These are phyloP conservation scores for Fusarium beomiforme DNA, from an alignment of 2,329 filamentous ascomycete species.

Conservation along the genomic window DNA sequence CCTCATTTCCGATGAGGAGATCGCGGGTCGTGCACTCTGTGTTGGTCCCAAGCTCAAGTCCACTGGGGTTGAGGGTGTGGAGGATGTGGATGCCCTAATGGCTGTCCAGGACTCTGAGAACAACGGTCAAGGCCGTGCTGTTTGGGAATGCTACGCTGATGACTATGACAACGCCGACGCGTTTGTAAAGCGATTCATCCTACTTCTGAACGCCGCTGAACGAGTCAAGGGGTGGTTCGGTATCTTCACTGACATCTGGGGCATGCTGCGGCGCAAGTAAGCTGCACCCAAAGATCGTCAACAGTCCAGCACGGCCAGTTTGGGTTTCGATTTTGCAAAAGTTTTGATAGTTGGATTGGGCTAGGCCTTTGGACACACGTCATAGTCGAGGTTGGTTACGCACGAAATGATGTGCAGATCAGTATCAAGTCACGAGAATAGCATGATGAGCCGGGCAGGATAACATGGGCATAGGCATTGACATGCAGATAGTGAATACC, in stretches of 20 bases:
- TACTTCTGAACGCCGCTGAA: conserved; percentile 62
- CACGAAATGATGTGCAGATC: background rate
- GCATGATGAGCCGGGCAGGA: background rate
- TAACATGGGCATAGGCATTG: background rate
- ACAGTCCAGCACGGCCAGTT: background rate
- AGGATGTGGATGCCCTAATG: conserved; percentile 46
- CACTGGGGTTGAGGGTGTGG: conserved; percentile 39
- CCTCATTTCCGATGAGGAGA: conserved; percentile 66
- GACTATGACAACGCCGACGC: conserved; percentile 66
- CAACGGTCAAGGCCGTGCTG: conserved; percentile 53
- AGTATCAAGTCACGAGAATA: background rate
- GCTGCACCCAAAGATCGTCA: background rate
- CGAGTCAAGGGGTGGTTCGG: conserved; percentile 64
- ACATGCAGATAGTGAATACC: background rate
- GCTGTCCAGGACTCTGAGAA: conserved; percentile 48
- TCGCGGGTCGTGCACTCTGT: conserved; percentile 66
- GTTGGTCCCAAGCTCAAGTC: conserved; percentile 64
- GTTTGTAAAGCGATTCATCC: conserved; percentile 64
- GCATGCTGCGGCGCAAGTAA: conserved; percentile 38
- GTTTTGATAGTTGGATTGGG: no score
- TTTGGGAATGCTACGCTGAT: conserved; percentile 71
- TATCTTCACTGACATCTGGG: conserved; percentile 48
- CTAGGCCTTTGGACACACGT: background rate
- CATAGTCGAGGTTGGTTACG: background rate
- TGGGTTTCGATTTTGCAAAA: background rate